phyloP scores from a whole-genome alignment of 768 basidiomycete genomes.

The Leucocoprinus birnbaumii region DNA sequence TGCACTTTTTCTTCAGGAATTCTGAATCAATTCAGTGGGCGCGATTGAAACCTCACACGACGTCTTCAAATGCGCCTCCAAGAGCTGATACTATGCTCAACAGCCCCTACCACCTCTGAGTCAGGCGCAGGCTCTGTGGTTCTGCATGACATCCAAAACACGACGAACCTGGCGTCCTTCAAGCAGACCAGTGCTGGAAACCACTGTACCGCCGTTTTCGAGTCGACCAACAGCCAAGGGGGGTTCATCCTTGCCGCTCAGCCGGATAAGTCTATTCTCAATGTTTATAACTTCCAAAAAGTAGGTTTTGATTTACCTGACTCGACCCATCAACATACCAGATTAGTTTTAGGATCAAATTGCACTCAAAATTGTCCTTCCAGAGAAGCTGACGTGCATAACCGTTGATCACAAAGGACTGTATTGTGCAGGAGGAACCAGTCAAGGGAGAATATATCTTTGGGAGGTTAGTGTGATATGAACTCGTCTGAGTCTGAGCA shows the following conservation, averaged over 20 bases:
- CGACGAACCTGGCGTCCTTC: slow-evolving; percentile 76
- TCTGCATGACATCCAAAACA: slow-evolving; percentile 81
- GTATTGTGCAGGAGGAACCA: slow-evolving; percentile 86
- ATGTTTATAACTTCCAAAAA: slow-evolving; percentile 94
- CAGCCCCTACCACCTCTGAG: slow-evolving; percentile 43
- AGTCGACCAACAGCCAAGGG: slow-evolving; percentile 69
- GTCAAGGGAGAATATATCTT: slow-evolving; percentile 85
- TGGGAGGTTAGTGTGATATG: slow-evolving; percentile 80
- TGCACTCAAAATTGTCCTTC: slow-evolving; percentile 78
- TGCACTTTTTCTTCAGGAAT: slow-evolving; percentile 9
- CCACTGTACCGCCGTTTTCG: slow-evolving; percentile 67
- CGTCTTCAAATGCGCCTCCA: slow-evolving; percentile 72
- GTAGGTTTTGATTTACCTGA: slow-evolving; percentile 33
- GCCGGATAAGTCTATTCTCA: slow-evolving; percentile 82
- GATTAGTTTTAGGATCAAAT: slow-evolving; percentile 74
- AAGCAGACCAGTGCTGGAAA: slow-evolving; percentile 73
- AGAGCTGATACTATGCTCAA: slow-evolving; percentile 65
- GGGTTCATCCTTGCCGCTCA: slow-evolving; percentile 85
- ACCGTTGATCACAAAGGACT: slow-evolving; percentile 68
- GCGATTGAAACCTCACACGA: background rate
- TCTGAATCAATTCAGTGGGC: too few relatives aligned
- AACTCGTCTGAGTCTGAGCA: background rate
- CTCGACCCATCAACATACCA: slow-evolving; percentile 8
- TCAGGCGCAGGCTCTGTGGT: slow-evolving; percentile 62
- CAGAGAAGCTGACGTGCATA: slow-evolving; percentile 85